Evolutionary conservation across 2,329 filamentous ascomycete genomes (phyloP).

Genomic region (Microdochium paspali): DNA sequence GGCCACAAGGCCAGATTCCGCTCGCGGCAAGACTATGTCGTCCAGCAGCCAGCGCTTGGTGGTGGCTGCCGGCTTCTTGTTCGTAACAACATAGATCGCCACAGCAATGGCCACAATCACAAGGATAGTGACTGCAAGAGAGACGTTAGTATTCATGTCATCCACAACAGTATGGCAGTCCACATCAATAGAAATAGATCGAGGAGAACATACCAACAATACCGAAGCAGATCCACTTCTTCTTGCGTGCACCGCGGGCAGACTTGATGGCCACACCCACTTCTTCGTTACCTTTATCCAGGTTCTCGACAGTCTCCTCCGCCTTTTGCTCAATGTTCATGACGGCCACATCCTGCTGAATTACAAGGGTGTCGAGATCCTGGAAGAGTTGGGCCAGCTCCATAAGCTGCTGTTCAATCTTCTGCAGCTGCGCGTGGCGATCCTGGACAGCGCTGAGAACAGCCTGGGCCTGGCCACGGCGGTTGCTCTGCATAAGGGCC

Average conservation of each 20-base stretch:
- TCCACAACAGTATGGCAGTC: too few species aligned
- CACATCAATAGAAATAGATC: too few species aligned
- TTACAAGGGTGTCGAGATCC: conserved; percentile 76
- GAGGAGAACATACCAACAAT: conserved; percentile 49
- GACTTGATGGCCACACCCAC: conserved; percentile 75
- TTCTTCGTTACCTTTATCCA: conserved; percentile 77
- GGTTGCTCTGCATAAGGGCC: conserved; percentile 72
- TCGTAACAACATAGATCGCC: conserved; percentile 6
- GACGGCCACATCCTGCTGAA: conserved; percentile 77
- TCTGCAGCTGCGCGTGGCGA: conserved; percentile 82
- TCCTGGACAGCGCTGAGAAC: conserved; percentile 73
- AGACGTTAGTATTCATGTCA: conserved; percentile 12
- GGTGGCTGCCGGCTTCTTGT: neutral
- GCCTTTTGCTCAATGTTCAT: conserved; percentile 77
- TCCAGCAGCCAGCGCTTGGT: neutral
- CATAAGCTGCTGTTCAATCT: conserved; percentile 94
- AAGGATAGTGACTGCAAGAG: conserved; percentile 37
- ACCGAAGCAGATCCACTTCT: conserved; percentile 94
- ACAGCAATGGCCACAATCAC: conserved; percentile 41
- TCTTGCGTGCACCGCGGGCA: conserved; percentile 70
- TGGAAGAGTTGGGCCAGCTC: conserved; percentile 85
- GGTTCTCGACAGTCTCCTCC: conserved; percentile 75
- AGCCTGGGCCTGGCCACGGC: conserved; percentile 70
- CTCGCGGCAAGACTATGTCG: neutral
- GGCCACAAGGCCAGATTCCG: neutral